phyloP scores from a whole-genome alignment of 768 basidiomycete species.

The Fibroporia radiculosa region DNA sequence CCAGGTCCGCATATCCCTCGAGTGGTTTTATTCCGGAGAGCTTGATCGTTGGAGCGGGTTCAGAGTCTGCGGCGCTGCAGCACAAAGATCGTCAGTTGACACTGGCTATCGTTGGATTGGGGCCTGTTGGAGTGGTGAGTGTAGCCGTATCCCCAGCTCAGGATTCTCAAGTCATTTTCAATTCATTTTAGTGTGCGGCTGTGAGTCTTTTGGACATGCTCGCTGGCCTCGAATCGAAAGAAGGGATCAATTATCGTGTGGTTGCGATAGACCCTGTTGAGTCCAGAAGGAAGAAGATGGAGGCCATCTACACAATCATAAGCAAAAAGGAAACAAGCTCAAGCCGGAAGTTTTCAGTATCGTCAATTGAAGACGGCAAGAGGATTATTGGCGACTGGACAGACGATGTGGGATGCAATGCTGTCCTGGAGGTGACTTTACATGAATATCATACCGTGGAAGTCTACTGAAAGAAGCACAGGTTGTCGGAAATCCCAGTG shows the following conservation, averaged over 20 bases:
- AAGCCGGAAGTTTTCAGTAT: constrained; percentile 41
- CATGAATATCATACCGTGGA: not conserved
- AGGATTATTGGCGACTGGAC: constrained; percentile 45
- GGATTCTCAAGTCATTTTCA: not conserved
- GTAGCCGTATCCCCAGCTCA: not conserved
- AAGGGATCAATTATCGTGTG: constrained; percentile 39
- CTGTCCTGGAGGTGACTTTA: constrained; percentile 54
- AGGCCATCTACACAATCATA: constrained; percentile 47
- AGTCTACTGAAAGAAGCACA: constrained; percentile 19
- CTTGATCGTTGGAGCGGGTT: not conserved
- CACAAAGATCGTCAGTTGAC: constrained; percentile 45
- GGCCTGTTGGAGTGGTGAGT: constrained; percentile 66
- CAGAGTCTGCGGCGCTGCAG: constrained; percentile 24
- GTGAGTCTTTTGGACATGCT: constrained; percentile 60
- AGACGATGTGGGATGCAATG: constrained; percentile 49
- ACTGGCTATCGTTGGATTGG: constrained; percentile 65
- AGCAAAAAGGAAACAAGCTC: constrained; percentile 33
- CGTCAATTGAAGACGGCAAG: constrained; percentile 46
- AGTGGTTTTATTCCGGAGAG: constrained; percentile 11
- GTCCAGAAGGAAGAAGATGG: constrained; percentile 50
- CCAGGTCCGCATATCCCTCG: constrained; percentile 51
- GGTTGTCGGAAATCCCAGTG: constrained; percentile 66
- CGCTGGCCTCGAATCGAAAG: constrained; percentile 25
- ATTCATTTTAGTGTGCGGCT: constrained; percentile 40
- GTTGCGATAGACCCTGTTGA: constrained; percentile 59